Conservation (phyloP, 306 rosid species). For the Abrus precatorius region DNA sequence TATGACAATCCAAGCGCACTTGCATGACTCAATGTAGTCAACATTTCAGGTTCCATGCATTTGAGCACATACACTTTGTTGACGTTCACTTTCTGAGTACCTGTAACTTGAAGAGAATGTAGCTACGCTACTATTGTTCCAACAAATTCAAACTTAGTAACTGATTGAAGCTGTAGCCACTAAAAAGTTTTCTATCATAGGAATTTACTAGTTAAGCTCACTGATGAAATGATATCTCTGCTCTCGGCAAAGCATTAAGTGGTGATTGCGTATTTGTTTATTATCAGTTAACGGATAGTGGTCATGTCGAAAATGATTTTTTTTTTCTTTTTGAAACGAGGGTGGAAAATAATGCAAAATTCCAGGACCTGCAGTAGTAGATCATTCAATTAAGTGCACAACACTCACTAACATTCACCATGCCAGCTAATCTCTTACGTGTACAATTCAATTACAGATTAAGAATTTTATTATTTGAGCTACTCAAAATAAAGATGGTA, state of each 20-base stretch:
- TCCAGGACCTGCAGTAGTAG: too few relatives aligned
- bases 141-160: neutral
- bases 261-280: neutral
- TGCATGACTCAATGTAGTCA: constrained; percentile 19
- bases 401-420: too few relatives aligned
- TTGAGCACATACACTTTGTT: constrained; percentile 14
- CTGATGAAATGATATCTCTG: neutral
- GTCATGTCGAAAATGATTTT: neutral
- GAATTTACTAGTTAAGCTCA: neutral
- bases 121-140: neutral
- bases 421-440: too few relatives aligned
- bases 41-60: constrained; percentile 4
- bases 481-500: too few relatives aligned
- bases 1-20: constrained; percentile 21
- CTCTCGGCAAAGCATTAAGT: neutral
- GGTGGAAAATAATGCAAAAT: too few relatives aligned
- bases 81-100: constrained; percentile 13
- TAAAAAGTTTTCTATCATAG: neutral
- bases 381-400: too few relatives aligned
- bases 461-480: too few relatives aligned
- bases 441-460: too few relatives aligned
- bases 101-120: neutral
- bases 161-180: neutral
- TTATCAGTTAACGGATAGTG: neutral
- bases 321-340: too few relatives aligned